phyloP scores from a whole-genome alignment of 1,284 basidiomycete genomes.

The Sporisorium iseilematis-ciliati region DNA sequence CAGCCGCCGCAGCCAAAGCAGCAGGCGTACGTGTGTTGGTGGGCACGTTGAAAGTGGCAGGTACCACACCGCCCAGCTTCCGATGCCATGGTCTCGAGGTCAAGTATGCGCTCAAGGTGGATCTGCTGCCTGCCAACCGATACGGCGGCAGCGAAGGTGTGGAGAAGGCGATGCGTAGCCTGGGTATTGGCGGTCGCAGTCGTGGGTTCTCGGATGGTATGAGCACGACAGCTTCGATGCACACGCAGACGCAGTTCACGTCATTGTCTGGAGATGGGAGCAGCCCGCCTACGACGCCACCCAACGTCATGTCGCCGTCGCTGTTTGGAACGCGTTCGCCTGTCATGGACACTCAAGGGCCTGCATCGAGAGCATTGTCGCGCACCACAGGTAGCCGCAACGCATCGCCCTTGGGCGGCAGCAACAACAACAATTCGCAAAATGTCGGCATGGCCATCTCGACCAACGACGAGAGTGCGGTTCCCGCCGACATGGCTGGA shows the following conservation, averaged over 20 bases:
- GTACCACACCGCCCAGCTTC: conserved; percentile 57
- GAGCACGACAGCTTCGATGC: conserved; percentile 48
- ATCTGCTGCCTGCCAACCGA: conserved; percentile 54
- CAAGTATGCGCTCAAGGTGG: conserved; percentile 65
- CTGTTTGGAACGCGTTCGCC: conserved; percentile 34
- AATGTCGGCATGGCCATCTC: conserved; percentile 40
- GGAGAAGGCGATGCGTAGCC: conserved; percentile 36
- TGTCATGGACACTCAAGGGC: conserved; percentile 11
- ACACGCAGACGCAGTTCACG: conserved; percentile 55
- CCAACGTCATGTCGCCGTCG: conserved; percentile 25
- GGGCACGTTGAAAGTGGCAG: conserved; percentile 53
- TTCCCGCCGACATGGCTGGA: conserved; percentile 23
- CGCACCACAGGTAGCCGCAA: conserved; percentile 27
- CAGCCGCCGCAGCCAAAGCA: conserved; percentile 32
- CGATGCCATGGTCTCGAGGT: conserved; percentile 64
- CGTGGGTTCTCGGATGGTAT: conserved; percentile 42
- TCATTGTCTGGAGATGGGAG: conserved; percentile 38
- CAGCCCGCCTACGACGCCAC: conserved; percentile 47
- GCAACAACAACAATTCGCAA: conserved; percentile 9
- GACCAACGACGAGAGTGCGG: conserved; percentile 34
- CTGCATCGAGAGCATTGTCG: conserved; percentile 9
- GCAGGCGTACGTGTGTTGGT: conserved; percentile 57
- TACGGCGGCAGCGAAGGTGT: conserved; percentile 31
- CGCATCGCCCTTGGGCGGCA: conserved; percentile 27
- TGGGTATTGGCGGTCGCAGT: conserved; percentile 31